A percentile compares a stretch with the other conserved stretches of the same genome.
phyloP scores from a whole-genome alignment of 163 green algal genomes.

The Chlorella variabilis region DNA sequence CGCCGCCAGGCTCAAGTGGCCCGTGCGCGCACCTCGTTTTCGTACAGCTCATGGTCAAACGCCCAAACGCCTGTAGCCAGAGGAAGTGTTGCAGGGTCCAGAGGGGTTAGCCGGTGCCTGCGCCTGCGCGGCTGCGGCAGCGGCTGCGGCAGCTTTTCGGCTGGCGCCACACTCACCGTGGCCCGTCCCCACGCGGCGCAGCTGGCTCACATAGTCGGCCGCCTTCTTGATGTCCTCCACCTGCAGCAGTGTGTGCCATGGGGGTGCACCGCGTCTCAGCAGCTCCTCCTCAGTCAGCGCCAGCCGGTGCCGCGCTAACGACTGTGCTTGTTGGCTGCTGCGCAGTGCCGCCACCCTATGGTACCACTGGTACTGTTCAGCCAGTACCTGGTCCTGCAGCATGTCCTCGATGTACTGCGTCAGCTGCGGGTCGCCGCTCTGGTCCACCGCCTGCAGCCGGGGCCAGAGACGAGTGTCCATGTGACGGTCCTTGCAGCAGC shows the following conservation, averaged over 20 bases:
- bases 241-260: constrained; percentile 48
- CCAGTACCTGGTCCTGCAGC: constrained; percentile 88
- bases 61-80: constrained; percentile 18
- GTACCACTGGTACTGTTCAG: too few species aligned
- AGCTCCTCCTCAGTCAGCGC: too few species aligned
- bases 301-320: too few species aligned
- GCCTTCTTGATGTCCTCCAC: constrained; percentile 89
- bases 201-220: constrained; percentile 88
- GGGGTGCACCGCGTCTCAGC: too few species aligned
- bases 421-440: constrained; percentile 85
- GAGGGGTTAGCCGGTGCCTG: not conserved
- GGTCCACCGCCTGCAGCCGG: constrained; percentile 76
- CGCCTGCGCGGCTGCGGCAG: not conserved
- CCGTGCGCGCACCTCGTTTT: constrained; percentile 17
- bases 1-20: too few species aligned
- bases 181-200: constrained; percentile 93
- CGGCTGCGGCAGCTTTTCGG: not conserved
- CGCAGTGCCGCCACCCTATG: too few species aligned
- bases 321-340: not conserved
- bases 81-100: not conserved
- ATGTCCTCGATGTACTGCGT: constrained; percentile 94
- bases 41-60: constrained; percentile 41
- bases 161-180: too few species aligned
- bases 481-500: too few species aligned
- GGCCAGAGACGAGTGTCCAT: too few species aligned